Conservation (phyloP, 148 eudicot species). For the Silene latifolia region DNA sequence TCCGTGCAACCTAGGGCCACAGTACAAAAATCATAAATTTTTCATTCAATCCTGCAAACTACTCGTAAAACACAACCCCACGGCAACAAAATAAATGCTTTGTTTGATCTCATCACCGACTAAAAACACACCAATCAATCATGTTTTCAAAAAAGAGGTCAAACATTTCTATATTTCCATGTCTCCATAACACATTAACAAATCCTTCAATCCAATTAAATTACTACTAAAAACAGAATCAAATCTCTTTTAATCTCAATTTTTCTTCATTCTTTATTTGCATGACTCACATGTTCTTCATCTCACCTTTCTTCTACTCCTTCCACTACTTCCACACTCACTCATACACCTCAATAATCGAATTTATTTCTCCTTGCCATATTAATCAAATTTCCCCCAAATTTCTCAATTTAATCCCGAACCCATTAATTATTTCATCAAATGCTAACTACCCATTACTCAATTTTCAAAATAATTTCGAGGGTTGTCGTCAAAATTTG, state of each 20-base stretch:
- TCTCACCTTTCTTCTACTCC: not conserved
- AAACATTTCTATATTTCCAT: not conserved
- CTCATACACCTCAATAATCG: not conserved
- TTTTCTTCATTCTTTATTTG: not conserved
- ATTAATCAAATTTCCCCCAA: not conserved
- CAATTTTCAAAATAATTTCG: not conserved
- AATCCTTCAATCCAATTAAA: not conserved
- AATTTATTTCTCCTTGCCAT: too few relatives aligned
- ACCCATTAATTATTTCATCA: not conserved
- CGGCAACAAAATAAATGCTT: not conserved
- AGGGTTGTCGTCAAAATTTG: not conserved
- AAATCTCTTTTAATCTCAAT: not conserved
- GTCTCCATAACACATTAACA: not conserved
- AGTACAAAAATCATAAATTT: not conserved
- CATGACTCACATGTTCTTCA: not conserved
- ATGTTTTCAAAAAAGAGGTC: not conserved
- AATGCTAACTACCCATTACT: constrained; percentile 3
- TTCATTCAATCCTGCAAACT: not conserved
- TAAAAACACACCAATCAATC: not conserved
- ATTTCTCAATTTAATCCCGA: not conserved
- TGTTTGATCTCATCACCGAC: not conserved
- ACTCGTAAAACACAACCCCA: not conserved
- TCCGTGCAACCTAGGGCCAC: too few relatives aligned
- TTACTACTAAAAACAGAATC: not conserved
- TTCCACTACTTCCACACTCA: not conserved